phyloP scores from a whole-genome alignment of 2,329 filamentous ascomycete species.

The Pyrenophora graminea region DNA sequence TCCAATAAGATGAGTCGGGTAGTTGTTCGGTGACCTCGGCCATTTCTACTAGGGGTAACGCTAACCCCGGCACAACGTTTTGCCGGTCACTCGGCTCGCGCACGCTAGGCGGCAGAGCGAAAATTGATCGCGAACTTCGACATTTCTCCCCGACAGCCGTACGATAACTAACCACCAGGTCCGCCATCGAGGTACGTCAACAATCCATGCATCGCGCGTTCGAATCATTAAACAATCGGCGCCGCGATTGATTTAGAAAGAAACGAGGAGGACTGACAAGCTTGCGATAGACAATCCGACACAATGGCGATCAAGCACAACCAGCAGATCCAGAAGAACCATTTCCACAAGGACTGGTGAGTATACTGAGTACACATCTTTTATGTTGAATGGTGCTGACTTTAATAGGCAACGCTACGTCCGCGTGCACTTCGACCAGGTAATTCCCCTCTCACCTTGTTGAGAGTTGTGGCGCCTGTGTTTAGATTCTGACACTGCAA shows the following conservation, averaged over 20 bases:
- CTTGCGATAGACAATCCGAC: conserved; percentile 31
- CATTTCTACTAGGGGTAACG: not conserved
- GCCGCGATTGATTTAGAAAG: not conserved
- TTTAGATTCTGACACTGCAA: conserved; percentile 40
- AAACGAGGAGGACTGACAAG: conserved; percentile 3
- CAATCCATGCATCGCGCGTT: conserved; percentile 1
- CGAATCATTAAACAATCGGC: conserved; percentile 8
- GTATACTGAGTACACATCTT: conserved; percentile 2
- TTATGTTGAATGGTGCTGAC: conserved; percentile 24
- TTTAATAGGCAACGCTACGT: conserved; percentile 86
- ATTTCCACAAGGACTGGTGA: conserved; percentile 65
- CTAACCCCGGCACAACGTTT: conserved; percentile 23
- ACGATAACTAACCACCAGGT: conserved; percentile 42
- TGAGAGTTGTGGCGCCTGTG: conserved; percentile 60
- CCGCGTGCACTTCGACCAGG: conserved; percentile 99
- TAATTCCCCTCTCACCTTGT: conserved; percentile 63
- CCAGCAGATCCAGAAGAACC: conserved; percentile 96
- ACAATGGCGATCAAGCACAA: conserved; percentile 96
- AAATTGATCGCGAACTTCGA: conserved; percentile 19
- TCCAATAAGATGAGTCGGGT: too few species aligned
- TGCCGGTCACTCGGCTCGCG: conserved; percentile 15
- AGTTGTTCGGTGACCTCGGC: not conserved
- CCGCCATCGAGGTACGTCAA: conserved; percentile 34
- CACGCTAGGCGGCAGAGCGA: conserved; percentile 24
- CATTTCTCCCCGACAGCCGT: conserved; percentile 20